phyloP scores from a whole-genome alignment of 768 basidiomycete genomes.

The Lyophyllum shimeji region DNA sequence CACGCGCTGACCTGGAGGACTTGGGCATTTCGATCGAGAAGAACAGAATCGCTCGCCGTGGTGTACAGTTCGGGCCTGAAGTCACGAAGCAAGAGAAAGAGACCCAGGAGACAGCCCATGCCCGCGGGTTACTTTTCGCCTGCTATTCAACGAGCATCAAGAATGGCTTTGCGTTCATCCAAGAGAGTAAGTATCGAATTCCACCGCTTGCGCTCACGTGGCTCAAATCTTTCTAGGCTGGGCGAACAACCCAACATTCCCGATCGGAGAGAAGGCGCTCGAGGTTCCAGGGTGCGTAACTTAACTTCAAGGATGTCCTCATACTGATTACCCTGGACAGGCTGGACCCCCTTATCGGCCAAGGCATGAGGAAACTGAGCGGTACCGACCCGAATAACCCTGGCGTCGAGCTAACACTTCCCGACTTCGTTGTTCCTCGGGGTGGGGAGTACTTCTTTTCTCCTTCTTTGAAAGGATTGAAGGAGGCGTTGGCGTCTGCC shows the following conservation, averaged over 20 bases:
- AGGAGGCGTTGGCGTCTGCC: conserved; percentile 27
- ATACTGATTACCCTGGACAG: conserved; percentile 26
- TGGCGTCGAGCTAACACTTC: conserved; percentile 28
- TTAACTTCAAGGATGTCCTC: background rate
- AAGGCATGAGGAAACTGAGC: conserved; percentile 23
- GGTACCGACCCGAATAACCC: conserved; percentile 34
- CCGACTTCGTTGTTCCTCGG: conserved; percentile 41
- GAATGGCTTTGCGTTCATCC: conserved; percentile 42
- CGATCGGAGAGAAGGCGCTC: conserved; percentile 24
- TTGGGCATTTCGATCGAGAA: conserved; percentile 22
- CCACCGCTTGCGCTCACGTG: background rate
- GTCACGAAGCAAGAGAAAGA: conserved; percentile 37
- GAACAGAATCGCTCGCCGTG: conserved; percentile 45
- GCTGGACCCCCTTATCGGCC: conserved; percentile 49
- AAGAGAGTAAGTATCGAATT: conserved; percentile 31
- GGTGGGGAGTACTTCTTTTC: conserved; percentile 57
- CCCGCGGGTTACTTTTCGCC: conserved; percentile 49
- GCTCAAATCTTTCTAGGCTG: conserved; percentile 26
- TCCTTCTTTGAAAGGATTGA: conserved; percentile 47
- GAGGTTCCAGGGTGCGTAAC: conserved; percentile 29
- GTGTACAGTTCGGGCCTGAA: conserved; percentile 54
- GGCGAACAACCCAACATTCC: conserved; percentile 38
- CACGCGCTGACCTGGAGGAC: conserved; percentile 42
- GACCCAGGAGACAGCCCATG: conserved; percentile 37
- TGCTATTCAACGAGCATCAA: conserved; percentile 41